These are phyloP conservation scores for Pelargonium nanum DNA, from an alignment of 345 rosid genomes.

Conservation along the genomic window DNA sequence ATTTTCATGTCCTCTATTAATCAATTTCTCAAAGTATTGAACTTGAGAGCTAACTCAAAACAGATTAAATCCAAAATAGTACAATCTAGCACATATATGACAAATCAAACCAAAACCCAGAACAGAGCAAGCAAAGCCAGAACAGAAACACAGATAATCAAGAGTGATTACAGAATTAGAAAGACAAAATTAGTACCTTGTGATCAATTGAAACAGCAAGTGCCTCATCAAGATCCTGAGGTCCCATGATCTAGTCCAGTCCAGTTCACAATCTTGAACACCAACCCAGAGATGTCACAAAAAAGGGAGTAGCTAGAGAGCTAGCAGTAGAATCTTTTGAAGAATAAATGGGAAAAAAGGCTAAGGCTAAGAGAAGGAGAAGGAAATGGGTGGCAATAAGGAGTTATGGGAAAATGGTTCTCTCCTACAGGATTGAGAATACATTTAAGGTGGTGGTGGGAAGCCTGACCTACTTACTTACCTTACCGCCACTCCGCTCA, in stretches of 20 bases:
- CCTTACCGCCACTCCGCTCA: not conserved
- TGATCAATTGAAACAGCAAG: not conserved
- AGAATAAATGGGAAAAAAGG: not conserved
- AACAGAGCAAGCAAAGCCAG: no score
- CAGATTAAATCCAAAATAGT: not conserved
- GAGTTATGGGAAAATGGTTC: not conserved
- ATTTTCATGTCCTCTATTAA: not conserved
- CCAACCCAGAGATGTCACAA: not conserved
- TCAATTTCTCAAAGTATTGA: not conserved
- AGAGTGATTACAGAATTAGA: not conserved
- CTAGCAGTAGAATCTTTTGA: not conserved
- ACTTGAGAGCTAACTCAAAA: not conserved
- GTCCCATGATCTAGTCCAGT: not conserved
- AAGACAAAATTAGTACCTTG: not conserved
- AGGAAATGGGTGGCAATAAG: not conserved
- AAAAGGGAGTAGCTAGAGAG: not conserved
- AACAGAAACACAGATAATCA: not conserved
- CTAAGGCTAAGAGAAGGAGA: not conserved
- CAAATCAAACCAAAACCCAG: not conserved
- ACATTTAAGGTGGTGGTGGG: not conserved
- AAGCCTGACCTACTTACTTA: not conserved
- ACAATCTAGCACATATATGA: not conserved
- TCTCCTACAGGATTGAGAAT: no score
- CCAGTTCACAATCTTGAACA: not conserved
- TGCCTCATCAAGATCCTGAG: not conserved